Evolutionary conservation across 2,329 filamentous ascomycete species (phyloP), one percentile per base, ranked within the genome.

Genomic region (Neocucurbitaria cava): DNA sequence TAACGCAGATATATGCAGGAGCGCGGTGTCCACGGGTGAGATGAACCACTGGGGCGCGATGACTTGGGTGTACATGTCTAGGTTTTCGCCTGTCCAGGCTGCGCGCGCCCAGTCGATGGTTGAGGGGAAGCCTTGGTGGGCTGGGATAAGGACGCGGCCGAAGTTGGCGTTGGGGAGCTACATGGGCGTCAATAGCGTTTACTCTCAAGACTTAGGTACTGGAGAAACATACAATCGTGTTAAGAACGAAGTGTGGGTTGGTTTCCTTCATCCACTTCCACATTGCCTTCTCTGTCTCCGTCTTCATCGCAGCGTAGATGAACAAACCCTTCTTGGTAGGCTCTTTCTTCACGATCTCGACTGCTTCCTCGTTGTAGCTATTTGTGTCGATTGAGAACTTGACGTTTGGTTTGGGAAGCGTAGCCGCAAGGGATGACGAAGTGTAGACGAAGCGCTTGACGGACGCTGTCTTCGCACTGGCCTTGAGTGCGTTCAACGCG

Each of bases 1-100:
- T 7, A 83, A 70, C 0, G 80, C 84, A 2, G 81, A 79, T 2
- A 86, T 74, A 36, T 87, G 84, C 0, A 87, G 66, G 0, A 79
- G 72, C 0, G 82, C 84, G 33, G 52, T 52, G 49, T 74, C 72
- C 9, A 51, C 43, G 0, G 59, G 56, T 13, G 65, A 63, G 20
- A 71, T 62, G 45, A 58, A 72, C 49, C 57, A 71, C 49, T 71
- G 54, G 2, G 53, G 55, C 1, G 30, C 24, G 15, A 58, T 33
- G 11, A 46, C 42, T n/a, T 43, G 31, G n/a, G 52, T 52, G 31
- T 49, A 55, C 3, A 40, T 43, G 70, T 62, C 70, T 78, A 66
- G 79, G 75, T 65, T 61, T 41, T 67, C 56, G 10, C 66, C 65
- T 6, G 58, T 62, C 49, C 64, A 73, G 1, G 64, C 63, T 11